Base-by-base conservation (phyloP, 352 stramenopile species). In the Phytopythium aichiense region DNA sequence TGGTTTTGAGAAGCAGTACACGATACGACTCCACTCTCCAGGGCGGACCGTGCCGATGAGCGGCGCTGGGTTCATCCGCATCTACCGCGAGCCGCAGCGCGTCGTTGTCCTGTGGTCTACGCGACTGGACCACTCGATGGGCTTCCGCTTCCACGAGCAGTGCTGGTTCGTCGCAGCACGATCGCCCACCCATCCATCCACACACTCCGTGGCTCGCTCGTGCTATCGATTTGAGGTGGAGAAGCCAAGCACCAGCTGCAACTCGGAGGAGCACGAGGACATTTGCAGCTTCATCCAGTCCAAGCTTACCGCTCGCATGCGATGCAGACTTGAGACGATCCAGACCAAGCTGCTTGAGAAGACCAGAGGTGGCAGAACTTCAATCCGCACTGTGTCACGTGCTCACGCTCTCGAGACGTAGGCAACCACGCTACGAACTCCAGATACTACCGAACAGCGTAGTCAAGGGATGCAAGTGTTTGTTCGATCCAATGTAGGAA, bases 1-100 rank as follows among this genome's bases (percentile, higher is more conserved):
- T 1, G 50, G 50, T 1, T 43, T 56, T 18, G 50, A 56, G 16
- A 56, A 56, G 30, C 28, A 56, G 30, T 56, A 56, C 50, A 56
- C 13, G 18, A 25, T 56, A 2, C 16, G 25, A 18, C 50, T 56
- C 15, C 31, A 43, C 16, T 43, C 50, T 1, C 28, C 50, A 15
- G 50, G 35, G 4, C 18, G 16, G 50, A 56, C 18, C 18, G 30
- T 56, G 16, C 50, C 50, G 15, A 35, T 56, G 18, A 35, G 50
- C 23, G 50, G 50, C 30, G 7, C n/a, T 11, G 50, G 50, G 4
- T 35, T 56, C 16, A 43, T 56, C 30, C 50, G 50, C 30, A 35
- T 56, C 50, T 38, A 56, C 16, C 50, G 50, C 18, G 50, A 40
- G 28, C 18, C 18, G 20, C 15, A 33, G 3, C 50, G 50, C 23